phyloP scores from a whole-genome alignment of 345 rosid genomes.

The Gossypium thurberi region DNA sequence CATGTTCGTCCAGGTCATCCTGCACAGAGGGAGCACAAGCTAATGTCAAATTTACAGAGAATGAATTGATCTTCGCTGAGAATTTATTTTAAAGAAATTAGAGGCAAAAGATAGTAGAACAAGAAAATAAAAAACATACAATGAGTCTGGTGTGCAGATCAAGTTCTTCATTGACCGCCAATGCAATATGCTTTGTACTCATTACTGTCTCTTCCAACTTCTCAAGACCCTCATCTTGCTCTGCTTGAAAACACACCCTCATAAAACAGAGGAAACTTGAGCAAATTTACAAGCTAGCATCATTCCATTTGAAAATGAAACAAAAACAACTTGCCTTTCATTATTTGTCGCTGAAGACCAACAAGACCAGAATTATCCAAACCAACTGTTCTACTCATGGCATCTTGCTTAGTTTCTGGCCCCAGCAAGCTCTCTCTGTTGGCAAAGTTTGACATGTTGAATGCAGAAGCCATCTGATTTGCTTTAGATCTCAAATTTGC shows the following conservation, averaged over 20 bases:
- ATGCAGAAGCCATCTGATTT: slow-evolving; percentile 67
- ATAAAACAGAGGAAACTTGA: neutral
- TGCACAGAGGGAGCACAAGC: slow-evolving; percentile 24
- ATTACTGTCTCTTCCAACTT: slow-evolving; percentile 63
- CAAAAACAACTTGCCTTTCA: slow-evolving; percentile 55
- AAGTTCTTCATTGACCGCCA: slow-evolving; percentile 81
- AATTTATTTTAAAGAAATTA: neutral
- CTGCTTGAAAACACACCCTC: slow-evolving; percentile 34
- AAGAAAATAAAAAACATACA: slow-evolving; percentile 30
- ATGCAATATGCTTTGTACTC: slow-evolving; percentile 76
- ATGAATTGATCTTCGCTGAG: neutral
- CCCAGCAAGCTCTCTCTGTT: slow-evolving; percentile 70
- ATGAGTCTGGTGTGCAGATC: slow-evolving; percentile 68
- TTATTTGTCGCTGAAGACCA: slow-evolving; percentile 81
- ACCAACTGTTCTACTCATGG: slow-evolving; percentile 47
- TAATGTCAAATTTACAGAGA: neutral
- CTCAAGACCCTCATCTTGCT: slow-evolving; percentile 98
- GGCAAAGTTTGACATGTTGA: slow-evolving; percentile 80
- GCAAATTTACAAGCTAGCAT: neutral
- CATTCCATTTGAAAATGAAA: neutral
- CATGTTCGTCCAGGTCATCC: slow-evolving; percentile 91
- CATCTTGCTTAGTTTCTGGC: slow-evolving; percentile 59
- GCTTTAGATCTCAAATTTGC: slow-evolving; percentile 65
- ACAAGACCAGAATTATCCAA: slow-evolving; percentile 79
- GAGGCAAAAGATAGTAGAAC: neutral